Evolutionary conservation across 192 early-diverging fungal genomes (phyloP), one percentile per base, ranked within the genome.

Genomic region (Chytriomyces hyalinus): DNA sequence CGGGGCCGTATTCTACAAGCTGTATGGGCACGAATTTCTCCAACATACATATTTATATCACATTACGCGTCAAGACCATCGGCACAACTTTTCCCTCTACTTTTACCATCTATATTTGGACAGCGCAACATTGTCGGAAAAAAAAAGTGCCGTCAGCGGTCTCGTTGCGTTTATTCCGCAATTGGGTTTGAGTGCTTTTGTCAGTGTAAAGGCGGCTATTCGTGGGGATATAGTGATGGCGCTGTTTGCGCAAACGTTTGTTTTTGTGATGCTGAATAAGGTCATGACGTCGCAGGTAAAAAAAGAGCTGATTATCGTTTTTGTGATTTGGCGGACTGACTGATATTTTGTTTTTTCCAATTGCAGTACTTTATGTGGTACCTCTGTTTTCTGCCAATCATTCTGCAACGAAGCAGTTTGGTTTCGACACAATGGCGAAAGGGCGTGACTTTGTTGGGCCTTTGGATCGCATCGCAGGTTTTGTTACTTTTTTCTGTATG

Each of bases 301-400:
- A 11, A 8, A 28, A 11, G 0, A 3, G 73, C 22, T 17, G 2
- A 4, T 15, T 57, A 11, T 68, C 24, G 24, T 26, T 26, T 26
- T 26, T 26, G 24, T 26, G 24, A 26, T 26, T 26, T 26, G 24
- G 24, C 24, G 24, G 24, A 26, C 24, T 26, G 24, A 26, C 0
- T 26, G n/a, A n/a, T 26, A 0, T 26, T 26, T 26, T 26, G 0
- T 36, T 36, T 36, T 45, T 4, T 57, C 0, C 20, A 0, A 2
- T 20, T 4, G 9, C 72, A 98, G 93, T 98, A 99, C 77, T 99
- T 99, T 81, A 97, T 99, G 95, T 99, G 97, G 97, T 98, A 98
- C 79, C 89, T 97, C 15, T 95, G 94, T 82, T 85, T 97, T 20
- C 82, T 98, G 36, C 97, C 97, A 24, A 75, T 98, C 8, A 85